These are phyloP conservation scores for Trypethelium eluteriae DNA, from an alignment of 495 filamentous ascomycete genomes.

Conservation along the genomic window DNA sequence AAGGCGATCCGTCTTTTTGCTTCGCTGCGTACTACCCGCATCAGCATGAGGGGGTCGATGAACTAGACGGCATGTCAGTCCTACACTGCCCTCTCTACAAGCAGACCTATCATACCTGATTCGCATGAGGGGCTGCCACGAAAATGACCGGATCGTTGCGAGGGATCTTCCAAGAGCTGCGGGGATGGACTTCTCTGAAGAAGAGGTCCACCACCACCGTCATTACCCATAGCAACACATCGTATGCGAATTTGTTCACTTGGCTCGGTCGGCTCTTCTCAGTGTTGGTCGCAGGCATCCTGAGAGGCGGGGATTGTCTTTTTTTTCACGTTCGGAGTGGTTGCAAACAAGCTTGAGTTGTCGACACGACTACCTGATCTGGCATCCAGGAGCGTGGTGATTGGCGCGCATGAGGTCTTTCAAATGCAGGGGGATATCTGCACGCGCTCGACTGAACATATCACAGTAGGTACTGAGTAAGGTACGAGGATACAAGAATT, in stretches of 20 bases:
- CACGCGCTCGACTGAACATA: not conserved
- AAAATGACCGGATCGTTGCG: slow-evolving; percentile 82
- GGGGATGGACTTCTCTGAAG: slow-evolving; percentile 94
- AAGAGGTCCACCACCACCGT: slow-evolving; percentile 87
- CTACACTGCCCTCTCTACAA: not conserved
- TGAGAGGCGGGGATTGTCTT: not conserved
- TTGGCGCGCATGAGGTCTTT: not conserved
- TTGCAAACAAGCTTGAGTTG: not conserved
- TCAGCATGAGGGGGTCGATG: slow-evolving; percentile 88
- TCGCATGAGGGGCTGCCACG: slow-evolving; percentile 96
- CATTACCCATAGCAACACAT: slow-evolving; percentile 71
- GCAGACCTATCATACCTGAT: slow-evolving; percentile 56
- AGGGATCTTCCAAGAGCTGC: slow-evolving; percentile 88
- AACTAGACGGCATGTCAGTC: slow-evolving; percentile 50
- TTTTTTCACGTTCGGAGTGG: not conserved
- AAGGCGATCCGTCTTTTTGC: slow-evolving; percentile 81
- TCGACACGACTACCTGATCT: not conserved
- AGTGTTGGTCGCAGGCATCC: not conserved
- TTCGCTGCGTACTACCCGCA: slow-evolving; percentile 78
- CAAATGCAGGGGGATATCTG: not conserved
- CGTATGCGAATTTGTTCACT: slow-evolving; percentile 44
- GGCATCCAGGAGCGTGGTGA: not conserved
- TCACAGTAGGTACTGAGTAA: not conserved
- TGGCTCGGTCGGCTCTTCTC: not conserved
- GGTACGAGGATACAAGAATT: not conserved